Evolutionary conservation across 2,329 filamentous ascomycete species (phyloP), one percentile per base, ranked within the genome.

Genomic region (Pezicula carpinea): DNA sequence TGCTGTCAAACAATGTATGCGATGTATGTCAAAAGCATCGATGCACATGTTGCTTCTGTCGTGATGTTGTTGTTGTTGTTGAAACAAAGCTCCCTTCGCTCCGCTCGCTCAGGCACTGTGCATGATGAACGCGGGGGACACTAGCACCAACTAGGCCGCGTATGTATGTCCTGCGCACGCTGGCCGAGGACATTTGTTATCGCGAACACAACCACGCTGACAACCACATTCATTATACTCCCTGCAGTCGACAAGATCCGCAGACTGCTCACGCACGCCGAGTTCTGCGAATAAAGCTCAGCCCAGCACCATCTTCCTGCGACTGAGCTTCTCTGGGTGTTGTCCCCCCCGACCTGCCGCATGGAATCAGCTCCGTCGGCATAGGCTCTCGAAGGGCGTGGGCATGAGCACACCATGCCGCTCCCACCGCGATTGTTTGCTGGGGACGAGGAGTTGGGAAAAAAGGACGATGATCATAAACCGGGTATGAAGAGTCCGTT

Each of bases 391-490:
- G 47, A 53, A 47, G 55, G 56, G 55, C 48, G 52, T 55, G 56
- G 50, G 53, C 52, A 51, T 40, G 48, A 23, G 49, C 44, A 47
- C 48, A 61, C 39, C 35, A 73, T 73, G 69, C 54, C 62, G 44
- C 55, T 62, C 41, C 53, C 65, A 64, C 70, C 62, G 56, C 64
- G 64, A 56, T 62, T 72, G 17, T 70, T 76, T 52, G 63, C 69
- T 19, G 72, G 68, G 48, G 80, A 84, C 59, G 79, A 81, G 66
- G 79, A 83, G 70, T 70, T 82, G 49, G 80, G 79, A 48, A 84
- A 83, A 66, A 79, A 79, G 60, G 75, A 84, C 63, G 81, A 84
- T 62, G 79, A 83, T 63, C 76, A 79, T 63, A 71, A 66, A 50
- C 69, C 68, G 6, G 59, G 59, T 14, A 53, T 56, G 43, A 59